These are phyloP conservation scores for Parsonsia alboflavescens DNA, from an alignment of 257 asterid genomes.

Conservation along the genomic window DNA sequence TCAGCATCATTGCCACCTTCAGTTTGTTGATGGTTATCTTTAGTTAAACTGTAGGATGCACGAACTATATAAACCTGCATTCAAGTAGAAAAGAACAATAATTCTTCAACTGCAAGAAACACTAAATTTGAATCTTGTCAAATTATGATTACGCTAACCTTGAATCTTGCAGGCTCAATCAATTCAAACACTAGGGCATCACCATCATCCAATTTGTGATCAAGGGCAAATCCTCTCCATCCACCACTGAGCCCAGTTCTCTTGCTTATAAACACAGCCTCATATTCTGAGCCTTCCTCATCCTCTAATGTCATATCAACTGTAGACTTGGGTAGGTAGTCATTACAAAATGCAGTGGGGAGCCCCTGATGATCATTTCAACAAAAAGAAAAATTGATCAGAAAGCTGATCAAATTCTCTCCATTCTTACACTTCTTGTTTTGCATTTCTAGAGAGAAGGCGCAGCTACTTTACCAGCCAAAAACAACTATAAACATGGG, in stretches of 20 bases:
- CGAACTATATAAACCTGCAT: conserved; percentile 61
- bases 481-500: conserved; percentile 94
- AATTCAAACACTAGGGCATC: conserved; percentile 78
- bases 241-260: conserved; percentile 87
- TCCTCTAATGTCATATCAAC: conserved; percentile 49
- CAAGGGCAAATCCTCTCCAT: conserved; percentile 90
- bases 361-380: conserved; percentile 52
- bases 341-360: conserved; percentile 54
- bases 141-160: conserved; percentile 35
- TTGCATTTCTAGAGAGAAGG: not conserved
- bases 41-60: conserved; percentile 31
- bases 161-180: conserved; percentile 63
- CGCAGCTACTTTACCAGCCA: conserved; percentile 71
- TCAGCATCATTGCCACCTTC: conserved; percentile 33
- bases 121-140: not conserved
- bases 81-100: not conserved
- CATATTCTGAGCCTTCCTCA: conserved; percentile 56
- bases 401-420: not conserved
- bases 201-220: conserved; percentile 85
- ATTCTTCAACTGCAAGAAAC: not conserved
- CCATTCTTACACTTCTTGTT: not conserved
- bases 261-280: conserved; percentile 56
- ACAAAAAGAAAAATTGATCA: not conserved
- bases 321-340: conserved; percentile 57
- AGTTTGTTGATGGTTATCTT: conserved; percentile 4